Percentiles rank a stretch among this genome's conserved stretches.
Evolutionary conservation across 768 basidiomycete species (phyloP).

Genomic region (Hortiboletus campestris): DNA sequence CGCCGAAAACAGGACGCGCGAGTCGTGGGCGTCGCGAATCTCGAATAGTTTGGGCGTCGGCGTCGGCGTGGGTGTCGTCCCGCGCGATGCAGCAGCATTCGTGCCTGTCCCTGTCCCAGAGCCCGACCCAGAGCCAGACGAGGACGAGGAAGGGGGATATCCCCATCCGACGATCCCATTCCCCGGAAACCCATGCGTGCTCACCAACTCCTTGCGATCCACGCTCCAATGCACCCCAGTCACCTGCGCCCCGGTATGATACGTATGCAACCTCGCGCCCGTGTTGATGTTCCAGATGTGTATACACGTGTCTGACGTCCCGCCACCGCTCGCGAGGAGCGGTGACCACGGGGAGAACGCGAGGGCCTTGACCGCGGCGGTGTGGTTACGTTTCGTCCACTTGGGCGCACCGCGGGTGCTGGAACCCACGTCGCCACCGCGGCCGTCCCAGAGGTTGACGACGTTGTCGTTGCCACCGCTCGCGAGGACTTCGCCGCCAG

Average conservation of each 20-base stretch:
- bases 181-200: slow-evolving; percentile 93
- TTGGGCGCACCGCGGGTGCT: slow-evolving; percentile 62
- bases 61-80: slow-evolving; percentile 14
- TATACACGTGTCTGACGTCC: slow-evolving; percentile 89
- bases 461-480: slow-evolving; percentile 98
- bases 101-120: too few relatives aligned
- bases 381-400: slow-evolving; percentile 91
- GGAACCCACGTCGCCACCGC: slow-evolving; percentile 52
- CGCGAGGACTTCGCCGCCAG: slow-evolving; percentile 86
- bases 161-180: slow-evolving; percentile 79
- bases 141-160: slow-evolving; percentile 55
- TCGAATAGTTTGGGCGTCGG: slow-evolving; percentile 34
- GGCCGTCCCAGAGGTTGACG: slow-evolving; percentile 95
- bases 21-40: slow-evolving; percentile 92
- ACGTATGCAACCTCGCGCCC: slow-evolving; percentile 84
- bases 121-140: slow-evolving; percentile 47
- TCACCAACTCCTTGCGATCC: slow-evolving; percentile 85
- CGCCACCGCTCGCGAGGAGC: slow-evolving; percentile 90
- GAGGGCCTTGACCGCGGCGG: slow-evolving; percentile 84
- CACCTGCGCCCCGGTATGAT: slow-evolving; percentile 87
- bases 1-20: slow-evolving; percentile 81
- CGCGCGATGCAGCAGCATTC: slow-evolving; percentile 9
- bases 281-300: slow-evolving; percentile 92
- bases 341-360: slow-evolving; percentile 98
- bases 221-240: slow-evolving; percentile 88